Percentiles rank a stretch among this genome's conserved stretches.
Evolutionary conservation across 441 rosid species (phyloP).

Genomic region (Eutrema salsugineum): DNA sequence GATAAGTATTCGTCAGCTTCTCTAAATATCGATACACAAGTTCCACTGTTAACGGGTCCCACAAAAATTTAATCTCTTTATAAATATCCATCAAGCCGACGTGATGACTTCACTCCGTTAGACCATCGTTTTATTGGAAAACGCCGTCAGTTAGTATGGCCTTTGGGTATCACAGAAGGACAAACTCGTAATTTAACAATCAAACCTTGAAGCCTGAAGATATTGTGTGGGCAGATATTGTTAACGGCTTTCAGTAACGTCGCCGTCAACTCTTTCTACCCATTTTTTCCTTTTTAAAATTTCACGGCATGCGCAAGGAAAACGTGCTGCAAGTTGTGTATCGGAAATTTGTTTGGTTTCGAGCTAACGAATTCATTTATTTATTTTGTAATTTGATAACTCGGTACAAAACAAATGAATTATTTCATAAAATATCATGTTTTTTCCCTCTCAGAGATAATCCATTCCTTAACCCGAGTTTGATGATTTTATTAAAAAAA

Average conservation of each 20-base stretch:
- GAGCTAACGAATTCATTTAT: not conserved
- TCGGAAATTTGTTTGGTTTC: not conserved
- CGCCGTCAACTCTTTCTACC: conserved; percentile 12
- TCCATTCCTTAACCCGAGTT: too few relatives aligned
- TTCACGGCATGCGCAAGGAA: not conserved
- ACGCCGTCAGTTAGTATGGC: not conserved
- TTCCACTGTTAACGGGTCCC: not conserved
- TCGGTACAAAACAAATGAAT: not conserved
- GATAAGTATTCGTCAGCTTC: not conserved
- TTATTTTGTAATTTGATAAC: not conserved
- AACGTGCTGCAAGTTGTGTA: conserved; percentile 21
- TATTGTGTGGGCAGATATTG: not conserved
- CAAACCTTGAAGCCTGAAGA: not conserved
- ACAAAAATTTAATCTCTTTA: not conserved
- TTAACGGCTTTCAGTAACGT: conserved; percentile 18
- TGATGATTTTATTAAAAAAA: too few relatives aligned
- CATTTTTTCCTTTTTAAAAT: not conserved
- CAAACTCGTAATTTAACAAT: not conserved
- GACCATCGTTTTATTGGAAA: not conserved
- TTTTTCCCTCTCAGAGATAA: too few relatives aligned
- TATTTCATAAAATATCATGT: not conserved
- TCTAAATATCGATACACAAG: not conserved
- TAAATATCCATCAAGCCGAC: conserved; percentile 21
- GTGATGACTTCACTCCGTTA: conserved; percentile 10
- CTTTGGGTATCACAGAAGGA: not conserved